A percentile compares a stretch with the other conserved stretches of the same genome.
Conservation (phyloP, 352 stramenopile species). For the Phytophthora lateralis region DNA sequence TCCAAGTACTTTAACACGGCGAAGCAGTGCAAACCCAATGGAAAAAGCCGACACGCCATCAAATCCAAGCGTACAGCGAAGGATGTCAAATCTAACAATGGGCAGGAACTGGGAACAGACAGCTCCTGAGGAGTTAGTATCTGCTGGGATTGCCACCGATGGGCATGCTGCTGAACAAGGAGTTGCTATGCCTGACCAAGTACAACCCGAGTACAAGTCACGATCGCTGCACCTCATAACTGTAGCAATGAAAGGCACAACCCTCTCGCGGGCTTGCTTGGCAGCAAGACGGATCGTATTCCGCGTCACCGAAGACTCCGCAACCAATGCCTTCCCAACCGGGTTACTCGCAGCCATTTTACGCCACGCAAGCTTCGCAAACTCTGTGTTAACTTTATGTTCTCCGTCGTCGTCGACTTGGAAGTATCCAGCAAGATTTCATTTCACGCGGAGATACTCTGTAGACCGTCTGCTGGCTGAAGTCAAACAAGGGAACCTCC, state of each 20-base stretch:
- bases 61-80: not conserved
- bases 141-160: not conserved
- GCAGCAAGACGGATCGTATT: conserved; percentile 49
- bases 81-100: no score
- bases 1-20: not conserved
- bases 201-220: conserved; percentile 9
- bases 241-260: conserved; percentile 20
- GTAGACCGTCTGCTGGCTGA: conserved; percentile 51
- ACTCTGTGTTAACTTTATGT: conserved; percentile 8
- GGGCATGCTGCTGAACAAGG: not conserved
- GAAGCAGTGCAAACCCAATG: conserved; percentile 9
- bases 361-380: conserved; percentile 44
- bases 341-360: conserved; percentile 48
- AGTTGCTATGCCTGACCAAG: not conserved
- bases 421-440: conserved; percentile 41
- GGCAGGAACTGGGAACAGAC: conserved; percentile 8
- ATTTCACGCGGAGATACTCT: conserved; percentile 52
- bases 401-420: conserved; percentile 21
- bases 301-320: conserved; percentile 43
- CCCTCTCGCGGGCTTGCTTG: conserved; percentile 32
- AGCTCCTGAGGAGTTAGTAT: conserved; percentile 3
- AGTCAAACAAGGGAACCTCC: conserved; percentile 38
- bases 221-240: conserved; percentile 7
- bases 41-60: not conserved
- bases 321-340: conserved; percentile 39